These are phyloP conservation scores for Aspergillus awamori DNA, from an alignment of 2,329 filamentous ascomycete genomes.

Conservation along the genomic window DNA sequence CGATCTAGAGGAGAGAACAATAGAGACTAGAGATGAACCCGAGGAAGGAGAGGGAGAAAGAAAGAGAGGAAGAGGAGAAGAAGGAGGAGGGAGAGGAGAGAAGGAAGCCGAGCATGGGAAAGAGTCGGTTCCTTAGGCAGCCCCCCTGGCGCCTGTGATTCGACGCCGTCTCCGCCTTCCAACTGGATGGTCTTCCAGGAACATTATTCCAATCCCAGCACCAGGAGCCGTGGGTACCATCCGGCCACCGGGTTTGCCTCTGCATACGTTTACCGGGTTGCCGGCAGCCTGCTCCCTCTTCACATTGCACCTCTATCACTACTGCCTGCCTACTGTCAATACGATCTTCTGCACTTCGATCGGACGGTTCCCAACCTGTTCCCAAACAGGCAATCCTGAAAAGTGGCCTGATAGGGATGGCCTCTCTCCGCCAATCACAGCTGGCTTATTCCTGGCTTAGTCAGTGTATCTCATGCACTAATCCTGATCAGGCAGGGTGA, in stretches of 20 bases:
- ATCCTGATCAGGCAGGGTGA: neutral
- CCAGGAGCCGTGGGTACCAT: slow-evolving; percentile 13
- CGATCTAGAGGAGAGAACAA: slow-evolving; percentile 4
- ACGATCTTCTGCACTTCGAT: neutral
- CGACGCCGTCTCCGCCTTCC: slow-evolving; percentile 17
- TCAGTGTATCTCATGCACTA: slow-evolving; percentile 11
- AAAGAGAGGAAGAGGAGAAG: slow-evolving; percentile 14
- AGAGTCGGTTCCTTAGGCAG: slow-evolving; percentile 6
- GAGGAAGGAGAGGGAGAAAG: slow-evolving; percentile 6
- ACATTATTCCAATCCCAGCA: neutral
- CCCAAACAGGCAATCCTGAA: slow-evolving; percentile 1
- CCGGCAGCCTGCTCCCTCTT: neutral
- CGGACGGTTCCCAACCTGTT: neutral
- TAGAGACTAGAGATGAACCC: slow-evolving; percentile 9
- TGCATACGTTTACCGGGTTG: neutral
- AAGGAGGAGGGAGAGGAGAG: slow-evolving; percentile 12
- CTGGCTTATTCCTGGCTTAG: slow-evolving; percentile 32
- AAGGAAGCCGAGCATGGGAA: slow-evolving; percentile 8
- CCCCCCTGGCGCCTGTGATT: slow-evolving; percentile 16
- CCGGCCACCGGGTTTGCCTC: slow-evolving; percentile 1
- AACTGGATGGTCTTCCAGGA: neutral
- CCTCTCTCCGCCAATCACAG: slow-evolving; percentile 27
- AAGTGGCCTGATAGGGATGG: slow-evolving; percentile 24
- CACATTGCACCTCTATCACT: neutral
- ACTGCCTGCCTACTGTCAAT: neutral